phyloP scores from a whole-genome alignment of 129 eudicot genomes.

The Kitagawia praeruptora region DNA sequence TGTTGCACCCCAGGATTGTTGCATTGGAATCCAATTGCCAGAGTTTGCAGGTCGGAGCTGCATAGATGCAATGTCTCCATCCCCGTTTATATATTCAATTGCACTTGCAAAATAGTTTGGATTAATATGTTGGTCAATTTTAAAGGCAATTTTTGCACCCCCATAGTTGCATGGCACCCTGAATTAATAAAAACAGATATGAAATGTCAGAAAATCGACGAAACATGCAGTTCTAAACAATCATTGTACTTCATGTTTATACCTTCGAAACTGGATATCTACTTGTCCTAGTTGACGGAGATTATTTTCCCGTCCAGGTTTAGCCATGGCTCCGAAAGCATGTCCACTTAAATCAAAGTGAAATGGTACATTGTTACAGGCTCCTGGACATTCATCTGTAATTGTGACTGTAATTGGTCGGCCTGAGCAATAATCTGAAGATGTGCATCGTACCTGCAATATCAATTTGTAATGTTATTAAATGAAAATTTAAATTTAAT shows the following conservation, averaged over 20 bases:
- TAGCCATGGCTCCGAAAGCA: conserved; percentile 10
- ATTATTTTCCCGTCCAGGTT: background rate
- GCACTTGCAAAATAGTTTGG: conserved; percentile 21
- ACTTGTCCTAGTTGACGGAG: background rate
- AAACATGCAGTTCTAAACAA: background rate
- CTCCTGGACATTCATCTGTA: conserved; percentile 8
- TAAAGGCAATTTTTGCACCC: conserved; percentile 17
- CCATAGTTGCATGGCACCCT: conserved; percentile 32
- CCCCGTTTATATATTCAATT: conserved; percentile 28
- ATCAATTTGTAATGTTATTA: background rate
- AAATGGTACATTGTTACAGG: background rate
- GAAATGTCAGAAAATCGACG: background rate
- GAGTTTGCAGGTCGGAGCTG: conserved; percentile 20
- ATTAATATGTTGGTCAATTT: conserved; percentile 32
- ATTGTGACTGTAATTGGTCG: conserved; percentile 1
- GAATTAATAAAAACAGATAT: background rate
- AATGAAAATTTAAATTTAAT: too few species aligned
- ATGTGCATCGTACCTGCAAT: background rate
- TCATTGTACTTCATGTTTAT: background rate
- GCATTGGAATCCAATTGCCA: conserved; percentile 26
- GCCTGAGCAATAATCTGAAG: background rate
- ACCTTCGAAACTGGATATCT: conserved; percentile 17
- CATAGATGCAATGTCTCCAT: conserved; percentile 26
- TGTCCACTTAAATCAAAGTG: conserved; percentile 10
- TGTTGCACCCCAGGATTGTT: conserved; percentile 32